Evolutionary conservation across 257 asterid genomes (phyloP), one percentile per base, ranked within the genome.

Genomic region (Solanum arcanum): DNA sequence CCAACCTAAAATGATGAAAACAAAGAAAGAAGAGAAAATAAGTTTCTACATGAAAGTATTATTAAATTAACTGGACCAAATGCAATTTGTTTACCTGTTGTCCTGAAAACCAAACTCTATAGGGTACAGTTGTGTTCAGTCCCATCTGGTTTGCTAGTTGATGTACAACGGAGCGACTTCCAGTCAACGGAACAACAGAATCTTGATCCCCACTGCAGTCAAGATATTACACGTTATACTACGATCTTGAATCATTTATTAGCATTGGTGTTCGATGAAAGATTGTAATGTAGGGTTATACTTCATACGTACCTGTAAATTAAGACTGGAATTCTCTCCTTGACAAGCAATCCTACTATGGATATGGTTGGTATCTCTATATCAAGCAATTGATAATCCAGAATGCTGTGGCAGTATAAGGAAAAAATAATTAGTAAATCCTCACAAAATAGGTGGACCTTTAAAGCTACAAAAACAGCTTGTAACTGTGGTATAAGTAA

Each of bases 151-250:
- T 91, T 35, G 98, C 95, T 39, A 94, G 89, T 41, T 86, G 25
- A 41, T 91, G 91, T 83, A 92, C 94, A 25, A 93, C 83, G 0
- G 86, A 88, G 21, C 96, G 94, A 88, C 93, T 94, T 85, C 98
- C 98, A 7, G 93, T 94, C 84, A 94, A 87, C 7, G 98, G 98
- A 44, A 94, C 91, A 16, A 94, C 96, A 46, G 98, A 94, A 90
- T 94, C 98, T 90, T 94, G 96, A 91, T 94, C 98, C 3, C 98
- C 96, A 15, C 98, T 94, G 93, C 91, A 64, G 13, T 8, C 13
- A 27, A 56, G 29, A 11, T 3, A 47, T 10, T 25, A 12, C 29
- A 66, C 2, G 83, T 75, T 39, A 72, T 7, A 11, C 70, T 41
- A 87, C n/a, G 9, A n/a, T n/a, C 42, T 41, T 41, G 35, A 44